A percentile compares a stretch with the other conserved stretches of the same genome.
phyloP scores from a whole-genome alignment of 2,329 filamentous ascomycete species.

The Pseudogymnoascus sp. region DNA sequence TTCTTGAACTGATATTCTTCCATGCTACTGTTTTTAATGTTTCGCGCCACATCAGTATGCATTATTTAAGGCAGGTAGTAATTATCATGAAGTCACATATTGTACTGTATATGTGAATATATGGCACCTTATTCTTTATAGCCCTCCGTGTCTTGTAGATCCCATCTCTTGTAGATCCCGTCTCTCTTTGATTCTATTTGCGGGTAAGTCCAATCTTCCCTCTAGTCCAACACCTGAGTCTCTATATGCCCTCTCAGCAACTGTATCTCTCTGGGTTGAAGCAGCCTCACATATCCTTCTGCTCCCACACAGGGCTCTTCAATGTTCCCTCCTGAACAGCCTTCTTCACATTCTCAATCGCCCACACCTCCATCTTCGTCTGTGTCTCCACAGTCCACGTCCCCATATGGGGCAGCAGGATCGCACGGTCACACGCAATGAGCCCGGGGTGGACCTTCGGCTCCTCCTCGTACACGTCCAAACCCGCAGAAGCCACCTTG shows the following conservation, averaged over 20 bases:
- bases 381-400: constrained; percentile 65
- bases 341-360: constrained; percentile 58
- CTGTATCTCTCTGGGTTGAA: background rate
- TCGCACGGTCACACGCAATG: constrained; percentile 58
- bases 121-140: background rate
- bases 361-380: constrained; percentile 66
- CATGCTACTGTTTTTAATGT: background rate
- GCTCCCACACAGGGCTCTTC: constrained; percentile 65
- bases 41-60: background rate
- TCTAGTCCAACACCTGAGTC: background rate
- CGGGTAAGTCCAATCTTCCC: background rate
- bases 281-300: constrained; percentile 37
- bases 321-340: constrained; percentile 55
- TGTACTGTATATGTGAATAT: background rate
- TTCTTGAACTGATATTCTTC: background rate
- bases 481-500: constrained; percentile 59
- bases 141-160: background rate
- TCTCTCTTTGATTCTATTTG: background rate
- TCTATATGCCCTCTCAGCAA: background rate
- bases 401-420: constrained; percentile 79
- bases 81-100: background rate
- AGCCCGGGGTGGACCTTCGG: constrained; percentile 67
- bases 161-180: background rate
- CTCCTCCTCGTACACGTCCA: constrained; percentile 80
- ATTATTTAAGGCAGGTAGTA: background rate